Base-by-base conservation (phyloP, 192 early-diverging fungal species). In the Coemansia sp. region DNA sequence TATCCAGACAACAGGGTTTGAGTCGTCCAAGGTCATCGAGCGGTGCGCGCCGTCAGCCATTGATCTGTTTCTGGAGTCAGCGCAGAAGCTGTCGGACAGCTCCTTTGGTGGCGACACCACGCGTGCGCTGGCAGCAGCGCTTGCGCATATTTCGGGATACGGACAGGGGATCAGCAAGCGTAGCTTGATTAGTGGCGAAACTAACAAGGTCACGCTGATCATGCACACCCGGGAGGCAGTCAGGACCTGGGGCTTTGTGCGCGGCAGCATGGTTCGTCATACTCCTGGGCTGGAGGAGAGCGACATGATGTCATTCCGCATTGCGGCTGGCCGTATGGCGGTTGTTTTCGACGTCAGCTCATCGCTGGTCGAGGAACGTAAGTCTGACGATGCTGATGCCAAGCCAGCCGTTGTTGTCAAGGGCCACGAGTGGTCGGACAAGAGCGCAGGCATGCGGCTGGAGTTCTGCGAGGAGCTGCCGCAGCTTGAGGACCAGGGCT, bases 81-180 rank as follows among this genome's bases (percentile, higher is more conserved):
- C 95, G 0, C 83, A 90, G 73, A 75, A 88, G 7, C 79, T 97
- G 62, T 85, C 97, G 43, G 75, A 81, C 22, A 81, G 87, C 37
- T 75, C 85, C 56, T 90, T 86, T 67, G 73, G 83, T 16, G 90
- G 87, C 48, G 88, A 95, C 77, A 85, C 94, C 8, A 80, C 89
- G 51, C 84, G 91, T 20, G 93, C 94, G 7, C 75, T 97, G 40
- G 83, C 88, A 8, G 91, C 94, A 6, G 90, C 92, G n/a, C 84
- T 98, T 50, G 96, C 96, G 37, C 88, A 91, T 56, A 90, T 98
- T 48, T 88, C 91, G 51, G 91, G 93, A 65, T 97, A 94, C 66
- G 85, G 87, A 43, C 85, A 91, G 68, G 95, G 95, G 53, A 86
- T 98, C 57, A 85, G 90, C 60, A 80, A 85, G 16, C 90, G 96